These are phyloP conservation scores for Cladophialophora bantiana DNA, from an alignment of 2,329 filamentous ascomycete species.

Conservation along the genomic window DNA sequence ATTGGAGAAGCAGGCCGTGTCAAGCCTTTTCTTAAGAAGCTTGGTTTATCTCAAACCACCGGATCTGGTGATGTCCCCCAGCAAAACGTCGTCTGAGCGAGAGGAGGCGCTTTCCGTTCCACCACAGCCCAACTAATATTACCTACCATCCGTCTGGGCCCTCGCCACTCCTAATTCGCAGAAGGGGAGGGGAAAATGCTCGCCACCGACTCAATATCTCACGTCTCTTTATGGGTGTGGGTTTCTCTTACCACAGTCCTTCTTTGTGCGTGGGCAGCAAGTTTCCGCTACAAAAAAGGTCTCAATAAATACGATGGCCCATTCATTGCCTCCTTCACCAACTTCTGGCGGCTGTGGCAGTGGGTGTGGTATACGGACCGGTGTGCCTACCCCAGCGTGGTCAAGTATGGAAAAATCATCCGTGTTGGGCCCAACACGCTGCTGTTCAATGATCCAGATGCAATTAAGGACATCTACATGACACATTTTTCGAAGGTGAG, in stretches of 20 bases:
- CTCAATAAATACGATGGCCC: conserved; percentile 28
- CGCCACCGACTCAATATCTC: conserved; percentile 12
- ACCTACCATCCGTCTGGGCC: neutral
- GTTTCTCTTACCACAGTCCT: neutral
- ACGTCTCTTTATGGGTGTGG: conserved; percentile 7
- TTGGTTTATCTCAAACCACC: conserved; percentile 9
- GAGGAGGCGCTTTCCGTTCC: too few relatives aligned
- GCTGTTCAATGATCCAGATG: conserved; percentile 69
- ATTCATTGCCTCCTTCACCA: conserved; percentile 24
- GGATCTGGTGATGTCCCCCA: neutral
- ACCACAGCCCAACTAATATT: neutral
- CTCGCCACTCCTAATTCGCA: neutral
- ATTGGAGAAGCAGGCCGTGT: conserved; percentile 3
- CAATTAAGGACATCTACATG: conserved; percentile 65
- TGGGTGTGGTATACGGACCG: conserved; percentile 16
- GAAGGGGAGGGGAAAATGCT: conserved; percentile 5
- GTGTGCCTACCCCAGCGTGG: conserved; percentile 13
- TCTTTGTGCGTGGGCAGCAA: conserved; percentile 16
- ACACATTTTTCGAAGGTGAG: conserved; percentile 27
- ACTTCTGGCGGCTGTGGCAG: conserved; percentile 27
- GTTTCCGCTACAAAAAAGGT: conserved; percentile 26
- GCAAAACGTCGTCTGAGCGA: neutral
- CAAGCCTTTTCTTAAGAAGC: conserved; percentile 22
- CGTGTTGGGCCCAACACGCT: conserved; percentile 71
- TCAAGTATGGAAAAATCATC: conserved; percentile 65